These are phyloP conservation scores for Paramecium caudatum DNA, from an alignment of 73 alveolate genomes.

Conservation along the genomic window DNA sequence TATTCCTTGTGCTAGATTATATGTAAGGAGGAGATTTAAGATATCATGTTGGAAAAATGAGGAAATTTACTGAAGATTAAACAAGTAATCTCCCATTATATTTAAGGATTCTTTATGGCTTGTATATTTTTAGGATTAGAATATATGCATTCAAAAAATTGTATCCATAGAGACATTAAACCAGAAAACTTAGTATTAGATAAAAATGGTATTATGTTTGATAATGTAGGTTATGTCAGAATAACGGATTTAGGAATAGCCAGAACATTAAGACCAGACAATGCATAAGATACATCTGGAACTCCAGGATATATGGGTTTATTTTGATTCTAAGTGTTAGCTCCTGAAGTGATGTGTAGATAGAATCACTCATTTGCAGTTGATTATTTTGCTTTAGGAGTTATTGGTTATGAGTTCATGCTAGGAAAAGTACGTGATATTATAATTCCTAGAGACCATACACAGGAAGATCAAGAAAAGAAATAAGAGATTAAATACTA, in stretches of 20 bases:
- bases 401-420: constrained; percentile 97
- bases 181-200: constrained; percentile 90
- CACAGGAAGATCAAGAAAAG: constrained; percentile 96
- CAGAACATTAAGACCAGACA: constrained; percentile 83
- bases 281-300: constrained; percentile 89
- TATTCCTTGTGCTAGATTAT: constrained; percentile 90
- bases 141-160: constrained; percentile 80
- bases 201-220: constrained; percentile 71
- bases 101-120: constrained; percentile 81
- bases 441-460: constrained; percentile 89
- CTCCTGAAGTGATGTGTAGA: constrained; percentile 97
- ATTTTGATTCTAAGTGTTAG: constrained; percentile 59
- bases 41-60: constrained; percentile 86
- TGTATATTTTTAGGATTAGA: constrained; percentile 82
- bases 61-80: constrained; percentile 92
- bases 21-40: constrained; percentile 96
- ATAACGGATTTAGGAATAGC: constrained; percentile 93
- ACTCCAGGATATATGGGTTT: constrained; percentile 96
- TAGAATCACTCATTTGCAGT: constrained; percentile 92
- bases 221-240: constrained; percentile 76
- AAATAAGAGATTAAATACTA: constrained; percentile 96
- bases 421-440: constrained; percentile 80
- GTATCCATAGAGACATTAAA: constrained; percentile 88
- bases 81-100: constrained; percentile 77
- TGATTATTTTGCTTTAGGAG: constrained; percentile 97